Base-by-base conservation (phyloP, 2,329 filamentous ascomycete species). In the Trichoderma semiorbis region DNA sequence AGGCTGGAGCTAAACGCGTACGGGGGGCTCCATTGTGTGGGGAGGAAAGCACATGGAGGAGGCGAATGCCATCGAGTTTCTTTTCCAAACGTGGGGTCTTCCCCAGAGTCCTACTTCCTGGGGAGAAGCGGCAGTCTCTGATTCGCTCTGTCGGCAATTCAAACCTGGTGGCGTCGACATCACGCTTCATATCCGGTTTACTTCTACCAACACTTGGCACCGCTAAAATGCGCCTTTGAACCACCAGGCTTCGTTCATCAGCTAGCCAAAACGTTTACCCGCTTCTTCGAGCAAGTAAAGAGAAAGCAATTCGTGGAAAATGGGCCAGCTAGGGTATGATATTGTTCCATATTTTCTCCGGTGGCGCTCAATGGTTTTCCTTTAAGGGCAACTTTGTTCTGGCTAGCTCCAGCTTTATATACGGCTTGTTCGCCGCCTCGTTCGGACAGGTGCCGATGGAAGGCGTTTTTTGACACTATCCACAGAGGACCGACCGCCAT, bases 301-400 rank as follows among this genome's bases (percentile, higher is more conserved):
- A 6, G 14, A 3, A 12, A 50, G 60, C 24, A 32, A 61, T 69
- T 69, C 66, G 66, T 69, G 66, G 66, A 69, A 69, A 62, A n/a
- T 53, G 47, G 53, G 2, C 34, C 16, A 11, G 5, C 21, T 28
- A 50, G 18, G 55, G 5, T 12, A 30, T 12, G 2, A 14, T 6
- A 36, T 26, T 58, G 14, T 34, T 43, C 26, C 30, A 50, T 62
- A 69, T 69, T 69, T 69, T 61, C 57, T 69, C 57, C 66, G 66
- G 66, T 62, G 66, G 66, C 66, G 66, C 57, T 69, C 66, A 60
- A 50, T 62, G 66, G 57, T 62, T 34, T 30, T 47, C n/a, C 50
- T 36, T 58, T 47, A 68, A 60, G 7, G 39, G 53, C 66, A 39
- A 30, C 30, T 53, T 55, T 53, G 24, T 60, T 32, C 34, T 24